Conservation (phyloP, 1,284 basidiomycete species). For the Fistulinella cinereoalba region DNA sequence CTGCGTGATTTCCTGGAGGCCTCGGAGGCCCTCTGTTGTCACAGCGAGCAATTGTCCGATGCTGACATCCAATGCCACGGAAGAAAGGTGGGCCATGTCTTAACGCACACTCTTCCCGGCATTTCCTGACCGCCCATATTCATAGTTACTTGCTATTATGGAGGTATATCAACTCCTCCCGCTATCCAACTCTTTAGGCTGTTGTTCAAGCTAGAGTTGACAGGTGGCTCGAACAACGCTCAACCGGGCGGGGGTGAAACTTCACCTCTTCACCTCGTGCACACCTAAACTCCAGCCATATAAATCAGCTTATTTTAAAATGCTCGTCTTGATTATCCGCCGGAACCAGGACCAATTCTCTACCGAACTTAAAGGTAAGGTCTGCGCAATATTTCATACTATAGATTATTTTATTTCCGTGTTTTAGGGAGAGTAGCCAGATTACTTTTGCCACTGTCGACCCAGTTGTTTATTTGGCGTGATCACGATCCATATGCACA, state of each 20-base stretch:
- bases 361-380: constrained; percentile 25
- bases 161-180: constrained; percentile 26
- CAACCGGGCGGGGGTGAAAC: constrained; percentile 31
- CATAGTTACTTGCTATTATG: constrained; percentile 30
- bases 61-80: constrained; percentile 28
- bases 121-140: constrained; percentile 11
- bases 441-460: constrained; percentile 29
- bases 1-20: constrained; percentile 34
- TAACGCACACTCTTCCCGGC: neutral
- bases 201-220: constrained; percentile 8
- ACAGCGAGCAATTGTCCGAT: constrained; percentile 19
- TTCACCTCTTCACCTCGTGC: constrained; percentile 38
- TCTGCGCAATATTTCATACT: neutral
- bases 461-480: constrained; percentile 28
- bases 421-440: constrained; percentile 30
- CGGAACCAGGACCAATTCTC: constrained; percentile 22
- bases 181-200: neutral
- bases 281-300: constrained; percentile 26
- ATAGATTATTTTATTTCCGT: constrained; percentile 6
- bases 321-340: constrained; percentile 34
- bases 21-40: constrained; percentile 29
- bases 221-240: constrained; percentile 37
- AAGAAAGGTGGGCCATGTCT: constrained; percentile 29
- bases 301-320: constrained; percentile 37
- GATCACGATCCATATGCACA: constrained; percentile 33